These are phyloP conservation scores for Trichoderma citrinoviride DNA, from an alignment of 2,329 filamentous ascomycete genomes.

Conservation along the genomic window DNA sequence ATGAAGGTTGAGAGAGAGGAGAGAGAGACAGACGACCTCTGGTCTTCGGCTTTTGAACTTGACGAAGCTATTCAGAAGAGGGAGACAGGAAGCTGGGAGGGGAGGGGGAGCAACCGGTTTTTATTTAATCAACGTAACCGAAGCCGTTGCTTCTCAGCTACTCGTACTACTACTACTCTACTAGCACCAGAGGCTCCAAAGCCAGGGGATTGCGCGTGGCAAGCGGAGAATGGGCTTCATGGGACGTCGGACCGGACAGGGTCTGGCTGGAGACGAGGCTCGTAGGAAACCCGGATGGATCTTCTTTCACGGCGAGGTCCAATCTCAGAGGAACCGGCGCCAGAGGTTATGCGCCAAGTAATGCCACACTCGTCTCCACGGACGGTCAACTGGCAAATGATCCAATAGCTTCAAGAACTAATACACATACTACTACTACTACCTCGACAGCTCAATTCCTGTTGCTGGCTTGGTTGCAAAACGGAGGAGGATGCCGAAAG, in stretches of 20 bases:
- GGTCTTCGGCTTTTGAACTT: neutral
- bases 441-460: too few relatives aligned
- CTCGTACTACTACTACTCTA: too few relatives aligned
- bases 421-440: too few relatives aligned
- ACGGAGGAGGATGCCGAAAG: too few relatives aligned
- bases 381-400: too few relatives aligned
- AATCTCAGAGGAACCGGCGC: neutral
- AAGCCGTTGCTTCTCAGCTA: neutral
- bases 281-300: neutral
- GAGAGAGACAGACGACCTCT: neutral
- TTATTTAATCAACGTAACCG: neutral
- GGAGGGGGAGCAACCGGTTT: neutral
- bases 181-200: neutral
- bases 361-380: too few relatives aligned
- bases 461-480: too few relatives aligned
- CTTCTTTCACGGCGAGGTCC: neutral
- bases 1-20: neutral
- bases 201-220: constrained; percentile 16
- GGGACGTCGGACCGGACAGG: neutral
- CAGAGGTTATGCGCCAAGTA: neutral
- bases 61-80: neutral
- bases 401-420: too few relatives aligned
- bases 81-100: neutral
- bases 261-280: neutral
- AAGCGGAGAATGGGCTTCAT: constrained; percentile 8